Evolutionary conservation across 2,329 filamentous ascomycete species (phyloP), one percentile per base, ranked within the genome.

Genomic region (Drechmeria coniospora): DNA sequence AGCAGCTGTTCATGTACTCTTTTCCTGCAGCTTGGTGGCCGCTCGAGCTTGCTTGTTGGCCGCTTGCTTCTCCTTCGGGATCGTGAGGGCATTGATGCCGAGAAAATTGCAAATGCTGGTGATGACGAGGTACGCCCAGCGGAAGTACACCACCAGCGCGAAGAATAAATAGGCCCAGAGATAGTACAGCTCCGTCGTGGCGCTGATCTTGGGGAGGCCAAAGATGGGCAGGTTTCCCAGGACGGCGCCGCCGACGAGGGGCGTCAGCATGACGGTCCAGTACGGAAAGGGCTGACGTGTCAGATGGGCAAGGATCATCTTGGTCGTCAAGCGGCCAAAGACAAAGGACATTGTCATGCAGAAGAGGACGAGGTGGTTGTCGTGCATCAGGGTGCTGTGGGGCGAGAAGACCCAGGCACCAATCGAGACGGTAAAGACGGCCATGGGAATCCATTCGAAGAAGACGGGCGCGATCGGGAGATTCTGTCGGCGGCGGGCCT

Each of bases 271-370:
- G 26, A 90, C 68, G 8, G 90, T 95, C 84, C 86, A 95, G 65
- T 81, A 92, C 2, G 90, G 90, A 56, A 95, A 98, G 4, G 87
- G 81, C 51, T 95, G 90, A 36, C 74, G 74, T 2, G 90, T 90
- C 28, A 98, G 64, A 53, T 98, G 90, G 3, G 90, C 87, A 12
- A 98, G 74, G 47, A 98, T 98, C 54, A 95, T 95, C 63, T 95
- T 98, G 21, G 90, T 98, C 0, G 90, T 95, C 77, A 98, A 84
- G 40, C 90, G 79, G 20, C 90, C 90, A 52, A 98, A 95, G 33
- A 94, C 90, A 44, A 95, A 86, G n/a, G 82, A 80, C 65, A 95
- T 79, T 33, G 82, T 92, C 34, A 92, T 57, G 59, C 86, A 94
- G 54, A 93, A 92, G 25, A 95, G 69, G 8, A 92, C 74, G 2